Base-by-base conservation (phyloP, 2,329 filamentous ascomycete genomes). In the Colletotrichum sp. region DNA sequence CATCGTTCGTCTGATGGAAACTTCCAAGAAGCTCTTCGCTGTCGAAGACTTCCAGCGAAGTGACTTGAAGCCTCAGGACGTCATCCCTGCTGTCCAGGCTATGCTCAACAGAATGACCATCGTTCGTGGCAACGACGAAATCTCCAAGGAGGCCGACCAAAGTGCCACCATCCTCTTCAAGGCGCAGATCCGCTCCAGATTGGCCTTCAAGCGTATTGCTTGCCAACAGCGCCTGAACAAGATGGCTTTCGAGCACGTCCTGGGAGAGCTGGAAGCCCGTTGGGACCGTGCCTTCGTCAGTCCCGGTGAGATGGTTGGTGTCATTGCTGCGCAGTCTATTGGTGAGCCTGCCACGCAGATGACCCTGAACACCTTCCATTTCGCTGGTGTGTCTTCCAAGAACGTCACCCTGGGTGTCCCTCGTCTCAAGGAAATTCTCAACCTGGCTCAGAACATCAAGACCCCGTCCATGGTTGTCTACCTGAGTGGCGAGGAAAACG, bases 281-380 rank as follows among this genome's bases (percentile, higher is more conserved):
- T 99, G 98, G 91, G 92, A 95, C 44, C 93, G 94, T 81, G 92
- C 96, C 63, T 92, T 95, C 80, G 96, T 98, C 77, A 95, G 93
- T 80, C 96, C 97, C 64, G 97, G 98, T 83, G 98, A 99, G 84
- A 99, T 99, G 97, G 97, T 99, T 72, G 97, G 97, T 87, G 97
- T 99, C 26, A 88, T 99, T 81, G 97, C 97, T 78, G 97, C 98
- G 8, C 97, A 99, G 87, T 99, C 97, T 36, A 99, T 99, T 83
- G 97, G 97, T 88, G 97, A 99, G 86, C 97, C 97, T 55, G 98
- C 97, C 26, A 99, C 97, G 2, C 97, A 99, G 89, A 99, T 99
- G 97, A 99, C 97, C 2, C 88, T 99, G 77, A 99, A 99, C 88
- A 99, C 97, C 28, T 99, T 99, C 94, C 97, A 99, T 90, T 99